Evolutionary conservation across 257 asterid species (phyloP).

Genomic region (Primulina eburnea): DNA sequence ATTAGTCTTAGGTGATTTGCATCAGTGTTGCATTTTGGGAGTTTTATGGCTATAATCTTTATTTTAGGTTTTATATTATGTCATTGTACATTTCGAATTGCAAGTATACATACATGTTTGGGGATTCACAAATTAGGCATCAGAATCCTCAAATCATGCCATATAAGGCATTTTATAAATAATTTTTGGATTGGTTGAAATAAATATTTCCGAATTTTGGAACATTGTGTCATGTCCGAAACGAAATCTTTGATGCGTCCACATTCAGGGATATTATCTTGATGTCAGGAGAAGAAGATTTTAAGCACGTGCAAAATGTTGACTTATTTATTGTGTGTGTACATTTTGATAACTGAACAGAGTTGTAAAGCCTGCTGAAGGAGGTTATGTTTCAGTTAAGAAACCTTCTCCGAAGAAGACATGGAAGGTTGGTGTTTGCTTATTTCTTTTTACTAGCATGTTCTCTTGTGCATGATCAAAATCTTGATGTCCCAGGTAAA

Average conservation of each 20-base stretch:
- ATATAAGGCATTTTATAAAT: not conserved
- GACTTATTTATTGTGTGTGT: slow-evolving; percentile 17
- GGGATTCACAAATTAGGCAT: slow-evolving; percentile 1
- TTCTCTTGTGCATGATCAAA: slow-evolving; percentile 21
- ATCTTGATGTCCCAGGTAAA: slow-evolving; percentile 56
- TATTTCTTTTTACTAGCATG: slow-evolving; percentile 16
- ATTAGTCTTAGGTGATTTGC: slow-evolving; percentile 21
- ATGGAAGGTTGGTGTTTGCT: slow-evolving; percentile 72
- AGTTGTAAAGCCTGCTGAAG: slow-evolving; percentile 89
- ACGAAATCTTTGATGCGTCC: slow-evolving; percentile 19
- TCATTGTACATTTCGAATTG: not conserved
- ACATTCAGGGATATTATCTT: slow-evolving; percentile 5
- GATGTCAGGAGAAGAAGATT: slow-evolving; percentile 11
- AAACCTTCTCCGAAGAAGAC: slow-evolving; percentile 74
- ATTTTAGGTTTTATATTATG: not conserved
- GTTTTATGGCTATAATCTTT: not conserved
- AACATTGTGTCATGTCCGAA: slow-evolving; percentile 7
- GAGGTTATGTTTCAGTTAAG: slow-evolving; percentile 83
- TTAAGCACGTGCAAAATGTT: slow-evolving; percentile 21
- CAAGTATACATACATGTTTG: not conserved
- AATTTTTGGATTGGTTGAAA: slow-evolving; percentile 22
- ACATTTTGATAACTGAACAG: slow-evolving; percentile 41
- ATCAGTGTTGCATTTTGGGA: not conserved
- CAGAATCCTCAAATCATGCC: slow-evolving; percentile 8
- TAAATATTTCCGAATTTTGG: slow-evolving; percentile 16